Evolutionary conservation across 2,329 filamentous ascomycete genomes (phyloP).

Genomic region (Xylariaceae sp.): DNA sequence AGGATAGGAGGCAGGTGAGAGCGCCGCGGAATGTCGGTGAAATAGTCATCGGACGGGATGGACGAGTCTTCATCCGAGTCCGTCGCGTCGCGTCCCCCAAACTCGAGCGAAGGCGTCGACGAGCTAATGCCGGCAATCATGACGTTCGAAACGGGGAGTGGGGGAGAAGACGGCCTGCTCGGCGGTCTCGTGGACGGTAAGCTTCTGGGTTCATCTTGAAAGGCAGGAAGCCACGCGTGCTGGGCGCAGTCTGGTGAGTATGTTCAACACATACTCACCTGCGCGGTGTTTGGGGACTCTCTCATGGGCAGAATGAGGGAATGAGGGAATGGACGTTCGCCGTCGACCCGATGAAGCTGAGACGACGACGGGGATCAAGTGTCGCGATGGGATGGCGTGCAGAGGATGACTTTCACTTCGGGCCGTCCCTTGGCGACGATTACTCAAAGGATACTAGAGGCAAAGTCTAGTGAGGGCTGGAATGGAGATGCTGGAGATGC

Average conservation of each 20-base stretch:
- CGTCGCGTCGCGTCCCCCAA: neutral
- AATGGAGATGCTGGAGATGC: no score
- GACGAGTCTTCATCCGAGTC: conserved; percentile 17
- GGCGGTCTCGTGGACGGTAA: conserved; percentile 2
- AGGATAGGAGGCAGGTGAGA: conserved; percentile 22
- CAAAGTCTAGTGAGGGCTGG: neutral
- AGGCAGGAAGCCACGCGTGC: neutral
- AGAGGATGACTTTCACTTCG: conserved; percentile 4
- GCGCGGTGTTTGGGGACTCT: no score
- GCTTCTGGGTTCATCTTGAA: conserved; percentile 12
- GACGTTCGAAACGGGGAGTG: conserved; percentile 4
- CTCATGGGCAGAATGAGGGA: no score
- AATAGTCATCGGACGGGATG: conserved; percentile 18
- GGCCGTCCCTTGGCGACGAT: conserved; percentile 12
- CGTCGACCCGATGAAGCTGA: no score
- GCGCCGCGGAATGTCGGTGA: conserved; percentile 19
- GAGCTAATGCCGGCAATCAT: conserved; percentile 12
- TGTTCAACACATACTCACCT: no score
- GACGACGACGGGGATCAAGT: neutral
- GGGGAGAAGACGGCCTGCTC: neutral
- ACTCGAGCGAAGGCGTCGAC: conserved; percentile 8
- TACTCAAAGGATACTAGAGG: neutral
- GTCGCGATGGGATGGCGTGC: neutral
- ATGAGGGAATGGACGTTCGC: no score
- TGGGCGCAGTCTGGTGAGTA: no score